Conservation (phyloP, 1,284 basidiomycete species). For the Cryptococcus jaspeensis region DNA sequence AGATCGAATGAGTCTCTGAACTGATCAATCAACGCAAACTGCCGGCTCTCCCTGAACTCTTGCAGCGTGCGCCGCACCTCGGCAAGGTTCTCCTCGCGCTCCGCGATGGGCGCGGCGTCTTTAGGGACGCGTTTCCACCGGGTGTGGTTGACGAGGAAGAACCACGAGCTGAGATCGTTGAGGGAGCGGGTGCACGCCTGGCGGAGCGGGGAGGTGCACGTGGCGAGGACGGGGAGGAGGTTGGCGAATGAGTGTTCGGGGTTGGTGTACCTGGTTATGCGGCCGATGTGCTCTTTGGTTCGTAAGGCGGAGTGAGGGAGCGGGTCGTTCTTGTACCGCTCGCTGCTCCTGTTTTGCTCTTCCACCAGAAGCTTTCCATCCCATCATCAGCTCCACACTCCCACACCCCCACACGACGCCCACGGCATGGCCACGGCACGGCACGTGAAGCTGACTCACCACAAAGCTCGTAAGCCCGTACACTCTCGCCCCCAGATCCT, state of each 20-base stretch:
- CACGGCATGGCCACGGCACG: background rate
- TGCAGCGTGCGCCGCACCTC: slow-evolving; percentile 50
- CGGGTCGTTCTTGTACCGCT: slow-evolving; percentile 11
- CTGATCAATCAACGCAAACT: slow-evolving; percentile 56
- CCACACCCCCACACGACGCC: background rate
- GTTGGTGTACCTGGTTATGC: slow-evolving; percentile 17
- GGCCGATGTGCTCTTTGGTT: slow-evolving; percentile 9
- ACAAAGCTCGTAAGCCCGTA: slow-evolving; percentile 41
- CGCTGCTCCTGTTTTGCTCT: slow-evolving; percentile 25
- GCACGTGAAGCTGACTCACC: slow-evolving; percentile 18
- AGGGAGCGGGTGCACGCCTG: slow-evolving; percentile 50
- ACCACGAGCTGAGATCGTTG: slow-evolving; percentile 44
- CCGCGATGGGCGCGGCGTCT: slow-evolving; percentile 22
- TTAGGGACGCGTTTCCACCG: slow-evolving; percentile 53
- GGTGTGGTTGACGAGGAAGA: slow-evolving; percentile 56
- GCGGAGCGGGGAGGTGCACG: slow-evolving; percentile 55
- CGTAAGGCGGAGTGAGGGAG: slow-evolving; percentile 14
- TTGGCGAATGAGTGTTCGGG: slow-evolving; percentile 31
- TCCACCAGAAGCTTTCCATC: slow-evolving; percentile 30
- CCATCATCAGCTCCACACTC: too few species aligned
- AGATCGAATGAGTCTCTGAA: slow-evolving; percentile 52
- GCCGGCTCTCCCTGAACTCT: slow-evolving; percentile 52
- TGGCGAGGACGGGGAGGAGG: slow-evolving; percentile 57
- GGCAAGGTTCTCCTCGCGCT: slow-evolving; percentile 52
- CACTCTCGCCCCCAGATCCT: slow-evolving; percentile 34